A percentile compares a stretch with the other conserved stretches of the same genome.
These are phyloP conservation scores for Penicillium bialowiezense DNA, from an alignment of 495 filamentous ascomycete species.

Conservation along the genomic window DNA sequence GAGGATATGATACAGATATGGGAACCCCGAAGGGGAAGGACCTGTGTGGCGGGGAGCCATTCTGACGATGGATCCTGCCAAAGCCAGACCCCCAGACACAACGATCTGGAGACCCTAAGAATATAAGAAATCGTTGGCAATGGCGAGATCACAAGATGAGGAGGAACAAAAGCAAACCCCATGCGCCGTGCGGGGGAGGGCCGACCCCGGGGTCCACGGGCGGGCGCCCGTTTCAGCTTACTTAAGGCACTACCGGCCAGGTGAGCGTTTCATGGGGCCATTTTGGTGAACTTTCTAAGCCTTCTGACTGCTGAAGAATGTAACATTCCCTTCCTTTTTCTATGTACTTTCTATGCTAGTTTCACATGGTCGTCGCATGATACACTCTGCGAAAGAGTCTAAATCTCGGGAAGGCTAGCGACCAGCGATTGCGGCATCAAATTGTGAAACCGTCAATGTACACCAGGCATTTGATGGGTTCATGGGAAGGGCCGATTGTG, in stretches of 20 bases:
- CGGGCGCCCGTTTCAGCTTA: not conserved
- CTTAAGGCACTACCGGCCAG: not conserved
- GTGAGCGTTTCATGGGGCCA: not conserved
- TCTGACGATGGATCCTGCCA: constrained; percentile 9
- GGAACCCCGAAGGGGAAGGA: constrained; percentile 10
- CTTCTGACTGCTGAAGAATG: not conserved
- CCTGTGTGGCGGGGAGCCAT: constrained; percentile 15
- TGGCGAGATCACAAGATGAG: not conserved
- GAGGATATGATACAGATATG: constrained; percentile 18
- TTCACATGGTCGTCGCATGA: constrained; percentile 18
- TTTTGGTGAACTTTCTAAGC: not conserved
- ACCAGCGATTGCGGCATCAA: not conserved
- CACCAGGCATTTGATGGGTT: not conserved
- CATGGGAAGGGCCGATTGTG: not conserved
- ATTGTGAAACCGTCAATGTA: not conserved
- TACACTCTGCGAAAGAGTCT: constrained; percentile 6
- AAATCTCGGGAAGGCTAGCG: not conserved
- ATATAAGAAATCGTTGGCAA: constrained; percentile 6
- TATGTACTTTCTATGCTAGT: not conserved
- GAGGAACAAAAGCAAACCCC: constrained; percentile 4
- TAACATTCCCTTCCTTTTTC: not conserved
- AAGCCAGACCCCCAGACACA: constrained; percentile 8
- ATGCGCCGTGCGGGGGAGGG: constrained; percentile 19
- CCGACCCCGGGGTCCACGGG: not conserved
- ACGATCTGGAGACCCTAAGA: constrained; percentile 7